Percentiles rank a stretch among this genome's conserved stretches.
These are phyloP conservation scores for Casuarina cunninghamiana DNA, from an alignment of 306 rosid genomes.

Conservation along the genomic window DNA sequence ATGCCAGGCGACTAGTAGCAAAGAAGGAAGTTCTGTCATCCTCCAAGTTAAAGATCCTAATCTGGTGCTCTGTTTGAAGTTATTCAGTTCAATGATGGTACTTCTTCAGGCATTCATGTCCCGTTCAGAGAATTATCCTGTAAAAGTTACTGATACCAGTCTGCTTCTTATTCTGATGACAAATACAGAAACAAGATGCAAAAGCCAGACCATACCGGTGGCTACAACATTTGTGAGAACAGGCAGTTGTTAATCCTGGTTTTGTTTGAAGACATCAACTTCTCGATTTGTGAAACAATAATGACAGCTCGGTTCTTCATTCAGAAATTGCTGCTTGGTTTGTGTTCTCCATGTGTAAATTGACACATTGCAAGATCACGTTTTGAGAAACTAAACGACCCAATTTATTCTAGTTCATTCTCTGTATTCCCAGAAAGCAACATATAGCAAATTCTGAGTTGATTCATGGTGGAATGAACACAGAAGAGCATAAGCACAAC, in stretches of 20 bases:
- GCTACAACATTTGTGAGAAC: no score
- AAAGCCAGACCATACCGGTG: not conserved
- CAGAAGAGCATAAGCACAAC: not conserved
- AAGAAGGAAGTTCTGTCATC: not conserved
- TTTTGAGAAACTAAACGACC: not conserved
- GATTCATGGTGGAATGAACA: not conserved
- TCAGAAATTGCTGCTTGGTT: not conserved
- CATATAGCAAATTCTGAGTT: slow-evolving; percentile 14
- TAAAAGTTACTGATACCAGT: not conserved
- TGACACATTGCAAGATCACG: not conserved
- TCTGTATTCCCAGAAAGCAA: slow-evolving; percentile 11
- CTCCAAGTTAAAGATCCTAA: not conserved
- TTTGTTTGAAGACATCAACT: no score
- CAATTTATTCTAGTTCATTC: not conserved
- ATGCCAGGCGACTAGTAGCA: not conserved
- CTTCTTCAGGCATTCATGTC: not conserved
- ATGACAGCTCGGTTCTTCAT: not conserved
- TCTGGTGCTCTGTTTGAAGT: not conserved
- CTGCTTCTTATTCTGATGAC: not conserved
- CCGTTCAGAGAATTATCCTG: not conserved
- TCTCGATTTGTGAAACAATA: not conserved
- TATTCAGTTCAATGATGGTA: no score
- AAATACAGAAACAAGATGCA: not conserved
- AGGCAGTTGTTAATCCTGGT: no score
- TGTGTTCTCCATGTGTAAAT: not conserved